Evolutionary conservation across 805 yeast genomes (phyloP).

Genomic region (Candida khao-thaluensis): DNA sequence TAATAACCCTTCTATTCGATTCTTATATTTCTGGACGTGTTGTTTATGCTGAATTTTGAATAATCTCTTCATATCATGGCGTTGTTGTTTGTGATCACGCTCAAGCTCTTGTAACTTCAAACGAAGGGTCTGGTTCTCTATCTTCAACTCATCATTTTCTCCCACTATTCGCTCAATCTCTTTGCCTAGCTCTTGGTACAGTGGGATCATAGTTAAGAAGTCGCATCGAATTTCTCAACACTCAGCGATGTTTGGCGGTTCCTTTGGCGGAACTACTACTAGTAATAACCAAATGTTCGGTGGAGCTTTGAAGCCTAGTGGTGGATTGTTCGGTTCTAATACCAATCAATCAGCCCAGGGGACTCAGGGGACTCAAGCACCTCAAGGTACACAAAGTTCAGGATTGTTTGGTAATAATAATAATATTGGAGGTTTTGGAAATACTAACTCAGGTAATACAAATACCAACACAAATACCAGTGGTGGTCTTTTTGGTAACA

Average conservation of each 20-base stretch:
- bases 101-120: slow-evolving; percentile 10
- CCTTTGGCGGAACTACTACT: slow-evolving; percentile 6
- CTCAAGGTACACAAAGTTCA: not conserved
- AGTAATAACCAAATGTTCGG: slow-evolving; percentile 7
- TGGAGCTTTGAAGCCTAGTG: slow-evolving; percentile 6
- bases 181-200: slow-evolving; percentile 3
- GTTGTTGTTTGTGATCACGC: slow-evolving; percentile 7
- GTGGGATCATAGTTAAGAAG: not conserved
- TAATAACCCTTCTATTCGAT: slow-evolving; percentile 6
- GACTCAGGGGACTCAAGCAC: not conserved
- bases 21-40: slow-evolving; percentile 14
- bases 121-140: slow-evolving; percentile 20
- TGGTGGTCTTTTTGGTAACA: slow-evolving; percentile 14
- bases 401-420: not conserved
- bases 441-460: slow-evolving; percentile 1
- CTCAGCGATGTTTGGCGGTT: slow-evolving; percentile 8
- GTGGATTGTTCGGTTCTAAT: slow-evolving; percentile 14
- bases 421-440: slow-evolving; percentile 20
- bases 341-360: slow-evolving; percentile 12
- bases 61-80: slow-evolving; percentile 11
- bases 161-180: slow-evolving; percentile 1
- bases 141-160: slow-evolving; percentile 7
- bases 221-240: slow-evolving; percentile 8
- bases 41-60: slow-evolving; percentile 14
- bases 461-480: slow-evolving; percentile 4